Base-by-base conservation (phyloP, 148 eudicot species). In the Bassia scoparia region DNA sequence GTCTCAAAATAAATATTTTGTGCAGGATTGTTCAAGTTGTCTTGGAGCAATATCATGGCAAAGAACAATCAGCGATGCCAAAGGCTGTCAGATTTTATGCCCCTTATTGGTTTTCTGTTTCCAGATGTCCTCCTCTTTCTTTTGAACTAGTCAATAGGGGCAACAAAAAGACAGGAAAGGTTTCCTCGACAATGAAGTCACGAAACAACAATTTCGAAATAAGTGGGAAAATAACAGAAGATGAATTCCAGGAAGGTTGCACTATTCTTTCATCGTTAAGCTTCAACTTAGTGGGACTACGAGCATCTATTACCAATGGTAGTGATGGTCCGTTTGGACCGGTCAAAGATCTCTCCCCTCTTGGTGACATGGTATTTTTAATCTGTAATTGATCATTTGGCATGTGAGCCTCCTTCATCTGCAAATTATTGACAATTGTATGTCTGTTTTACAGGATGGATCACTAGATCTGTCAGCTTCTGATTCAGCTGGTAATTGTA, bases 191-290 rank as follows among this genome's bases (percentile, higher is more conserved):
- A 16, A 84, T 85, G 71, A 84, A 70, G 78, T 78, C 84, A 26
- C 86, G 74, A 80, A 87, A 79, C 68, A 81, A 53, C 38, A 78
- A 81, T 72, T 88, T 74, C 60, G 89, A 86, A 70, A 70, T 81
- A 72, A 71, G 82, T 27, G 93, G 87, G 67, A 88, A 88, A 83
- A 91, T 95, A 60, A 83, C 92, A 23, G 99, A 88, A 50, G 99
- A 95, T 67, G 99, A 95, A 78, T 83, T 91, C 69, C 81, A 80
- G 80, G 97, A 87, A 78, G 99, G 97, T 65, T 79, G 79, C 78
- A 91, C 99, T 48, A 87, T 95, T 84, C 93, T 88, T 76, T 89
- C 97, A 65, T 87, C 92, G 26, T 83, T 91, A 83, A 95, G 89
- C 81, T 95, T 95, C 71, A 89, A 91, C 69, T 62, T 67, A 35